Evolutionary conservation across 208 protist genomes (phyloP), one percentile per base, ranked within the genome.

Genomic region (Leishmania arabica): DNA sequence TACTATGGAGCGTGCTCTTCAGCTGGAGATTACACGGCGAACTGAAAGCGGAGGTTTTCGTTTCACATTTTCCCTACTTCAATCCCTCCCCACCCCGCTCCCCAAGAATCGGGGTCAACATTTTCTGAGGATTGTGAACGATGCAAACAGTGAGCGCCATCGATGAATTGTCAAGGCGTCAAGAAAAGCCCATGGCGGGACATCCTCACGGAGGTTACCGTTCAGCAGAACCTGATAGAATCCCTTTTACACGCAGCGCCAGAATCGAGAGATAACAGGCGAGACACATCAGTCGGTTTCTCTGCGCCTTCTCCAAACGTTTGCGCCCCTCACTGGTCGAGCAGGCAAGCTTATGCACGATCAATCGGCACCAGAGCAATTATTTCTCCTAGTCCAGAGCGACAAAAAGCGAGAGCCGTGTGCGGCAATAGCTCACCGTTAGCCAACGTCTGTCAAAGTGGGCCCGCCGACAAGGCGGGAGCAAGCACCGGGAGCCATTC

Each of bases 161-260:
- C 74, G 56, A 77, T 77, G 74, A 49, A 77, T 66, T 17, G 3
- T 15, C 37, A 68, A 24, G 17, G 51, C 34, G 4, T 19, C 24
- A 77, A 49, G 58, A 77, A 65, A 53, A 77, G 74, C 45, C 64
- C 37, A 3, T 86, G 82, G 82, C 73, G 74, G 19, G 84, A 90
- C 9, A 74, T 86, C 31, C 78, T 88, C 4, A 71, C 69, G 7
- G 84, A 90, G 51, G 72, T 88, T 7, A 75, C 78, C 40, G 72
- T 75, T 45, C 84, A 90, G 45, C 87, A 79, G 42, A 82, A 79
- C 9, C 62, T 88, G 2, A 58, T 90, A 7, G 70, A 85, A 13
- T 77, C 78, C 2, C 53, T 88, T 54, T 45, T 88, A 17, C 75
- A 75, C 37, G 65, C 49, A 19, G 87, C 75, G 8, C 40, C 9